Evolutionary conservation across 2,329 filamentous ascomycete genomes (phyloP).

Genomic region (Drechslera avenae): DNA sequence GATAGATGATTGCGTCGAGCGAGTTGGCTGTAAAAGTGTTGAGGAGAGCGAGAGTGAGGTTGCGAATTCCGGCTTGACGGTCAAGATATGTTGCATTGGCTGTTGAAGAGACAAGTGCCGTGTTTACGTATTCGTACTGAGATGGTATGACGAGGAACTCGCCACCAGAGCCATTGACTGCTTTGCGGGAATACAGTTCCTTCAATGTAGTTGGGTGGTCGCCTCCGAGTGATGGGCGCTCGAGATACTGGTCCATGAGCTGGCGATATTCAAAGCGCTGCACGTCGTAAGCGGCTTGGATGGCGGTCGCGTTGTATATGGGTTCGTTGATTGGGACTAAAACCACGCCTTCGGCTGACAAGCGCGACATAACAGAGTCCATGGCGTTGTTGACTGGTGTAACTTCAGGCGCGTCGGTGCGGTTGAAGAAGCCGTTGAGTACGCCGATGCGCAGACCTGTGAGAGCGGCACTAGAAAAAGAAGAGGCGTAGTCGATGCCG

Average conservation of each 20-base stretch:
- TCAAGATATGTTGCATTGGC: constrained; percentile 56
- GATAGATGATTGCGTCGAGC: constrained; percentile 66
- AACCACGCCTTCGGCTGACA: constrained; percentile 56
- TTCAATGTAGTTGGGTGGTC: constrained; percentile 53
- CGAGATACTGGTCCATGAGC: constrained; percentile 61
- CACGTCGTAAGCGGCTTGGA: constrained; percentile 59
- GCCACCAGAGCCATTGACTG: constrained; percentile 40
- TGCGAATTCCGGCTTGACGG: constrained; percentile 56
- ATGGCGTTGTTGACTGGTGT: constrained; percentile 63
- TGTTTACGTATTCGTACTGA: constrained; percentile 62
- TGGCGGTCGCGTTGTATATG: constrained; percentile 59
- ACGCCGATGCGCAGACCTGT: constrained; percentile 56
- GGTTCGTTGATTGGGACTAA: constrained; percentile 57
- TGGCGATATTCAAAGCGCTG: constrained; percentile 66
- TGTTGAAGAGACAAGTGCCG: constrained; percentile 58
- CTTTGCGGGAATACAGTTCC: constrained; percentile 55
- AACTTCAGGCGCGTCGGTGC: constrained; percentile 58
- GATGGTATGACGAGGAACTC: constrained; percentile 65
- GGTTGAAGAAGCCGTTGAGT: constrained; percentile 64
- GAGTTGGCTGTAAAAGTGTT: constrained; percentile 56
- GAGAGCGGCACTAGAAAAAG: constrained; percentile 45
- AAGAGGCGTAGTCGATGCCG: constrained; percentile 55
- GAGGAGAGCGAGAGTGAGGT: constrained; percentile 59
- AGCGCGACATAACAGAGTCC: constrained; percentile 52
- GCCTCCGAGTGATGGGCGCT: constrained; percentile 51